These are phyloP conservation scores for Ogataea chonburiensis DNA, from an alignment of 805 yeast species.

Conservation along the genomic window DNA sequence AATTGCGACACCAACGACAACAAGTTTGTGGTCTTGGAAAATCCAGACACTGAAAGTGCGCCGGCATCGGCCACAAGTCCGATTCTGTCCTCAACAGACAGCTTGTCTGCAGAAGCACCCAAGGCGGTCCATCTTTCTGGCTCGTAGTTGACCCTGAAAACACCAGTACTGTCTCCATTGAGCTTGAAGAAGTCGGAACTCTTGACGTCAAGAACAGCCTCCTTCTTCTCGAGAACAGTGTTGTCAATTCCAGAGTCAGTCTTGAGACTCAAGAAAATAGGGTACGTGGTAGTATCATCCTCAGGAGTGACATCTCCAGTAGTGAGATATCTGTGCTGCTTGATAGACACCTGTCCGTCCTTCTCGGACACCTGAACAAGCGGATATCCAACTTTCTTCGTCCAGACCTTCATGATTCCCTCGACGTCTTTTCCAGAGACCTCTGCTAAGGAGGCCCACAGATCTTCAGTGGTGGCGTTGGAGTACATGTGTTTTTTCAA, in stretches of 20 bases:
- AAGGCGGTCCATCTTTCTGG: conserved; percentile 38
- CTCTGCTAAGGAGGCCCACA: conserved; percentile 66
- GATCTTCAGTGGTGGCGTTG: conserved; percentile 71
- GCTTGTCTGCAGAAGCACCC: conserved; percentile 37
- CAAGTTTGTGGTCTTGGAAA: conserved; percentile 42
- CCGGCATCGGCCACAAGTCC: conserved; percentile 58
- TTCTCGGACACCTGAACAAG: conserved; percentile 49
- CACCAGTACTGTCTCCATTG: conserved; percentile 52
- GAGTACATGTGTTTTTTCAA: conserved; percentile 61
- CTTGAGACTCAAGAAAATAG: conserved; percentile 48
- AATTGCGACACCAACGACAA: conserved; percentile 44
- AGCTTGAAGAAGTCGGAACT: conserved; percentile 42
- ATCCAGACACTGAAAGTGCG: conserved; percentile 50
- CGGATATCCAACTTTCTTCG: conserved; percentile 73
- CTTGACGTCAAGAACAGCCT: conserved; percentile 18
- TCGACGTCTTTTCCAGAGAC: conserved; percentile 66
- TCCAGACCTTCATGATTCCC: conserved; percentile 70
- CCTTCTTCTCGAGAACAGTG: conserved; percentile 28
- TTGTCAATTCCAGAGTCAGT: conserved; percentile 31
- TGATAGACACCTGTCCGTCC: conserved; percentile 36
- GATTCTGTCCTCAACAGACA: conserved; percentile 51
- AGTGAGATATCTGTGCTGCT: conserved; percentile 62
- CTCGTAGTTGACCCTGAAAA: conserved; percentile 53
- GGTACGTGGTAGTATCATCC: conserved; percentile 60
- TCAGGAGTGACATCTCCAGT: conserved; percentile 64